phyloP scores from a whole-genome alignment of 768 basidiomycete genomes.

The Mycena latifolia region DNA sequence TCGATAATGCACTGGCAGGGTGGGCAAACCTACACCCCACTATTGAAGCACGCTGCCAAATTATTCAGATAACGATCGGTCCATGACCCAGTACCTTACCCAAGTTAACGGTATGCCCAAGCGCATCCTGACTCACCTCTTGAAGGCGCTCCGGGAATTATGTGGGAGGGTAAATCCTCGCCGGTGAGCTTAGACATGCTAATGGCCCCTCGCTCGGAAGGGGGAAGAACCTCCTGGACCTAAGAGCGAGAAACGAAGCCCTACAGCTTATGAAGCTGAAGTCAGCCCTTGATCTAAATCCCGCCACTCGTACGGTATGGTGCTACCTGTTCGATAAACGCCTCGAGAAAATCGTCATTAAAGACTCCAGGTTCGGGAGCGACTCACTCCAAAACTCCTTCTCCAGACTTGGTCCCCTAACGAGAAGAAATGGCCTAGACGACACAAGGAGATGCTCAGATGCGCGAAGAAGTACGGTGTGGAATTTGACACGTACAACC shows the following conservation, averaged over 20 bases:
- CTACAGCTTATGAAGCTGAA: slow-evolving; percentile 35
- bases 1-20: neutral
- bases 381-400: neutral
- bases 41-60: no score
- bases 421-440: neutral
- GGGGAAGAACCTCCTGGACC: slow-evolving; percentile 40
- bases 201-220: slow-evolving; percentile 32
- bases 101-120: slow-evolving; percentile 39
- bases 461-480: neutral
- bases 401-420: neutral
- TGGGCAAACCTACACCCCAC: neutral
- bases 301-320: neutral
- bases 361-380: neutral
- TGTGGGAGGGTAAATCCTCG: slow-evolving; percentile 37
- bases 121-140: slow-evolving; percentile 32
- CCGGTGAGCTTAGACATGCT: slow-evolving; percentile 37
- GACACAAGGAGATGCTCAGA: neutral
- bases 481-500: neutral
- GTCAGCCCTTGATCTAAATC: neutral
- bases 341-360: neutral
- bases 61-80: no score
- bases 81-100: no score
- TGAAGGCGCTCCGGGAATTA: slow-evolving; percentile 40
- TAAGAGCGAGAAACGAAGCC: slow-evolving; percentile 41
- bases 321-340: neutral